phyloP scores from a whole-genome alignment of 179 eudicot species.

The Corrigiola litoralis region DNA sequence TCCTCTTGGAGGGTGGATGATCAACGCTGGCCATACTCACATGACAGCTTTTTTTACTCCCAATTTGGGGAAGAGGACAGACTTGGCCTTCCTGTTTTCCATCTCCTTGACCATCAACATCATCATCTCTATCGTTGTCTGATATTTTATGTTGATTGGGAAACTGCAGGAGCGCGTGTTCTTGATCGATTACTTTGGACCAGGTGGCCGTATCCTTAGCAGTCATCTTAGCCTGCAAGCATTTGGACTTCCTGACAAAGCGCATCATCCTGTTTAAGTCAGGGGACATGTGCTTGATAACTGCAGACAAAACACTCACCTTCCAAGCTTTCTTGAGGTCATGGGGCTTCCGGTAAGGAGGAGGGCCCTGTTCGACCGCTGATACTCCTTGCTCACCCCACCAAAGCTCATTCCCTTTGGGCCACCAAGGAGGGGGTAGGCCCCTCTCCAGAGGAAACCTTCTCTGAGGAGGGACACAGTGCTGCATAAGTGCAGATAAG shows the following conservation, averaged over 20 bases:
- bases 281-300: constrained; percentile 50
- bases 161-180: constrained; percentile 36
- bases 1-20: constrained; percentile 17
- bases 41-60: neutral
- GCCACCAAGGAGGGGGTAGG: constrained; percentile 64
- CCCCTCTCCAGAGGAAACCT: constrained; percentile 47
- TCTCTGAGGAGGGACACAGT: constrained; percentile 50
- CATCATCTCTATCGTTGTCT: constrained; percentile 1
- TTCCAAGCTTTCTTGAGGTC: constrained; percentile 65
- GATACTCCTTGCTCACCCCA: constrained; percentile 53
- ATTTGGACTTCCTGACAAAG: constrained; percentile 46
- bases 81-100: constrained; percentile 7
- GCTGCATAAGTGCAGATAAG: constrained; percentile 49
- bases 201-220: constrained; percentile 47
- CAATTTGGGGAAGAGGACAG: neutral
- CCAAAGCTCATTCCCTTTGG: constrained; percentile 46
- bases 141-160: constrained; percentile 25
- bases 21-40: neutral
- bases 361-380: constrained; percentile 45
- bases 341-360: constrained; percentile 59
- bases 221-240: constrained; percentile 56
- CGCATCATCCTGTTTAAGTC: constrained; percentile 34
- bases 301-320: constrained; percentile 44
- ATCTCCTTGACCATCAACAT: constrained; percentile 3
- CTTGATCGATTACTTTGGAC: constrained; percentile 57